Evolutionary conservation across 352 stramenopile species (phyloP), one percentile per base, ranked within the genome.

Genomic region (Phytopythium helicoides): DNA sequence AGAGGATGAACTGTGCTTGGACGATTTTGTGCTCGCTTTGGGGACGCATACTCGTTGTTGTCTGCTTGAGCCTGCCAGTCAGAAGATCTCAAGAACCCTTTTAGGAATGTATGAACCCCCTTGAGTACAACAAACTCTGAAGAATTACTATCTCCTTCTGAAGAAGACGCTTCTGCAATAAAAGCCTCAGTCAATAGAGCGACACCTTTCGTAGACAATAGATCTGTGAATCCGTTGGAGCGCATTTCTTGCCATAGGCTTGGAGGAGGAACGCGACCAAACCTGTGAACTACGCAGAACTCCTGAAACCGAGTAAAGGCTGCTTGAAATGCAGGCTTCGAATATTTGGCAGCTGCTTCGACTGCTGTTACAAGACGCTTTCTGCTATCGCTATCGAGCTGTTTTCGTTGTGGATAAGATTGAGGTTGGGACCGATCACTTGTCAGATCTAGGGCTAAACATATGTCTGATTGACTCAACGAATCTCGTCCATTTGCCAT

Each of bases 181-280:
- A 78, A 87, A 7, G 70, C 80, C 22, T 80, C 64, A 11, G 69
- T 61, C 6, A 82, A 51, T 9, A 87, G 33, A 16, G 58, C 68
- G 1, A 65, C 53, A 16, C 40, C 64, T 58, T 68, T 65, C 14
- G 64, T 76, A 0, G 76, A 73, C 0, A 86, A 12, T n/a, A 87
- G 42, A 1, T 73, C 45, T 1, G 61, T 51, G 14, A 86, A 62
- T 31, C 74, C 73, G 19, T 68, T 72, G 14, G 57, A 47, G 11
- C 84, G 60, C 57, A 86, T 73, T n/a, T 81, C 52, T 40, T 71
- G 73, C 69, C 74, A 84, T 12, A 84, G 45, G 25, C 57, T 66
- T 1, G 56, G 49, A 6, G 60, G 47, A 1, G 54, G 25, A 25
- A 84, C 62, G 10, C 71, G 58, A 8, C 37, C 52, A 52, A 84